Evolutionary conservation across 164 flowering plant species (phyloP).

Genomic region (Magnolia kwangsiensis): DNA sequence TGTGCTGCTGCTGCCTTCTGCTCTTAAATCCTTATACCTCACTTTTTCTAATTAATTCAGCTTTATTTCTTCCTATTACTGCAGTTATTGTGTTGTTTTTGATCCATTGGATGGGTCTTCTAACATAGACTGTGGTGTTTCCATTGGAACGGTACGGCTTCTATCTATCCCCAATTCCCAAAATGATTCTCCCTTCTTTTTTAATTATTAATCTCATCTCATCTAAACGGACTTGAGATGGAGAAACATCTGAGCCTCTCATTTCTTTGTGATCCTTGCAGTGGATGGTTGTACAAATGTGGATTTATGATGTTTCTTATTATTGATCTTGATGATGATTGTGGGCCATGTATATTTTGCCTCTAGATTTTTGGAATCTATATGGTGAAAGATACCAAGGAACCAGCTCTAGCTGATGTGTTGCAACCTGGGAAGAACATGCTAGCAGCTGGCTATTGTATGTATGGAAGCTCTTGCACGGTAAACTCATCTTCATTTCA

Average conservation of each 20-base stretch:
- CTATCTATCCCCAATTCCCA: background rate
- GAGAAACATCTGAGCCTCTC: background rate
- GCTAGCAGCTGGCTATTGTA: conserved; percentile 98
- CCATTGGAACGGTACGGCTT: conserved; percentile 91
- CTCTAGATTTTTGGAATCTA: conserved; percentile 88
- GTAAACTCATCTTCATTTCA: conserved; percentile 29
- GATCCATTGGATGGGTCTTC: conserved; percentile 99
- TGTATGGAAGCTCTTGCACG: conserved; percentile 99
- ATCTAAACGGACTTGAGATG: background rate
- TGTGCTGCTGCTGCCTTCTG: conserved; percentile 1
- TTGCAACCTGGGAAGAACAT: conserved; percentile 85
- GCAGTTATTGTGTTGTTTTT: conserved; percentile 82
- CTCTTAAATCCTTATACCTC: background rate
- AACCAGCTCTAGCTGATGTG: conserved; percentile 74
- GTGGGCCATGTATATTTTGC: conserved; percentile 4
- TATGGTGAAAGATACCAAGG: conserved; percentile 39
- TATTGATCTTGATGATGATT: background rate
- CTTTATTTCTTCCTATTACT: conserved; percentile 12
- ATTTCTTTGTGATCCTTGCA: background rate
- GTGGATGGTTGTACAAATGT: background rate
- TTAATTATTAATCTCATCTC: background rate
- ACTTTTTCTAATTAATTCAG: background rate
- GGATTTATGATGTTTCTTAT: background rate
- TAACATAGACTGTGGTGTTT: conserved; percentile 96
- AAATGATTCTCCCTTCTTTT: background rate